Base-by-base conservation (phyloP, 2,329 filamentous ascomycete species). In the Cordyceps cicadae region DNA sequence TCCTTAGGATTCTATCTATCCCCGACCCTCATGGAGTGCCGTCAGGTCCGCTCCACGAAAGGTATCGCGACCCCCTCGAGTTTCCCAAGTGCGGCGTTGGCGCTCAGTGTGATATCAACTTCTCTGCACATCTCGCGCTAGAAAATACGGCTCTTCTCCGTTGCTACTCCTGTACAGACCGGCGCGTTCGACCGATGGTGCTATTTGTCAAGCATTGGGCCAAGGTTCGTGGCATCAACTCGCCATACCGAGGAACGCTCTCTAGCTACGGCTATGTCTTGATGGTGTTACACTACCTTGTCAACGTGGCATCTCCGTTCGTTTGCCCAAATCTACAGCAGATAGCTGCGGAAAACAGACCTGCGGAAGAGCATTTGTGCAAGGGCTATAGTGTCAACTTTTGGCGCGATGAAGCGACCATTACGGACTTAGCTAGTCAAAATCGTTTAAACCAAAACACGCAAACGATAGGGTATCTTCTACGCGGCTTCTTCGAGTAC, bases 31-130 rank as follows among this genome's bases (percentile, higher is more conserved):
- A 79, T n/a, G 76, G 72, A 48, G 72, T 82, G 66, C 66, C 74
- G 2, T 76, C 78, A 8, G 79, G 81, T 67, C 79, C 81, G 63
- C 76, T 81, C 5, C 77, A 77, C 61, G 79, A 85, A 65, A 77
- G 76, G 34, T 83, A 82, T 69, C 76, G 74, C 62, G 81, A 87
- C 66, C 77, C 77, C 26, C 81, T 95, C 2, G 90, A 94, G 70
- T 93, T 93, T 62, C 89, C 89, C 6, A 90, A 90, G 68, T 77
- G 78, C 9, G 87, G 87, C 4, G 83, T 88, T 32, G 91, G 91
- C n/a, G 89, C 93, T 15, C 89, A 92, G 70, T 94, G 90, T 70
- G 91, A 96, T 70, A 90, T 97, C 78, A 96, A 96, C 72, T 96
- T 96, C 70, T 88, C 88, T 1, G 92, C 92, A 19, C 85, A 89